Evolutionary conservation across 2,329 filamentous ascomycete genomes (phyloP).

Genomic region (Plectosphaerella sp.): DNA sequence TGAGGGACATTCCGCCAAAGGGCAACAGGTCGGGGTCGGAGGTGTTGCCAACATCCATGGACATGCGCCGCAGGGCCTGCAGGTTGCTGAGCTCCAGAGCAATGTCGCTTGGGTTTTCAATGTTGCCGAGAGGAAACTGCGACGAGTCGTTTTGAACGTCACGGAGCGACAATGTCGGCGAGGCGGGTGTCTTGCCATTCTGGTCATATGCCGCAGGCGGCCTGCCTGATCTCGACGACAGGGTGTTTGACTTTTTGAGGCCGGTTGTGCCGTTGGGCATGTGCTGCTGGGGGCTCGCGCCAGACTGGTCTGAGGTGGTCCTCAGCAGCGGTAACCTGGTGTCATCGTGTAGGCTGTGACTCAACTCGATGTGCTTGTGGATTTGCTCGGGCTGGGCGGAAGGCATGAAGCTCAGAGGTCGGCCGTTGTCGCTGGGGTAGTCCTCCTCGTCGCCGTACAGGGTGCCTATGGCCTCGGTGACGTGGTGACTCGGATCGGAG

Average conservation of each 20-base stretch:
- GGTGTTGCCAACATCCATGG: constrained; percentile 81
- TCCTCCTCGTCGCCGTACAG: constrained; percentile 78
- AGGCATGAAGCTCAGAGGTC: constrained; percentile 70
- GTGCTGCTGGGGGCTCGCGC: constrained; percentile 21
- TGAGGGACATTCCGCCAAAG: constrained; percentile 58
- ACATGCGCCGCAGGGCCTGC: constrained; percentile 85
- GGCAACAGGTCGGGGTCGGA: constrained; percentile 72
- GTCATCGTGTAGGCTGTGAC: constrained; percentile 26
- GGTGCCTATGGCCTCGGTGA: constrained; percentile 89
- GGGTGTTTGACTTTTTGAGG: constrained; percentile 38
- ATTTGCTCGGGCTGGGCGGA: constrained; percentile 50
- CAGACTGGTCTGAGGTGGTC: constrained; percentile 40
- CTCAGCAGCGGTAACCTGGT: constrained; percentile 36
- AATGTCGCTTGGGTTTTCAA: constrained; percentile 83
- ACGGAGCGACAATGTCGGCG: constrained; percentile 48
- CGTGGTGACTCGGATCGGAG: constrained; percentile 88
- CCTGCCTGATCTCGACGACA: constrained; percentile 12
- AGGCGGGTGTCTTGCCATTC: constrained; percentile 37
- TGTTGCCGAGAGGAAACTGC: constrained; percentile 81
- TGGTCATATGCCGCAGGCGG: constrained; percentile 33
- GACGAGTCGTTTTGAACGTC: constrained; percentile 60
- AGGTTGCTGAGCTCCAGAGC: constrained; percentile 90
- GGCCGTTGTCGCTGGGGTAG: constrained; percentile 44
- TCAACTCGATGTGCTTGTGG: constrained; percentile 23
- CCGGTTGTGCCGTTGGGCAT: neutral